A percentile compares a stretch with the other conserved stretches of the same genome.
phyloP scores from a whole-genome alignment of 1,139 yeast genomes.

The Starmera stellimalicola region DNA sequence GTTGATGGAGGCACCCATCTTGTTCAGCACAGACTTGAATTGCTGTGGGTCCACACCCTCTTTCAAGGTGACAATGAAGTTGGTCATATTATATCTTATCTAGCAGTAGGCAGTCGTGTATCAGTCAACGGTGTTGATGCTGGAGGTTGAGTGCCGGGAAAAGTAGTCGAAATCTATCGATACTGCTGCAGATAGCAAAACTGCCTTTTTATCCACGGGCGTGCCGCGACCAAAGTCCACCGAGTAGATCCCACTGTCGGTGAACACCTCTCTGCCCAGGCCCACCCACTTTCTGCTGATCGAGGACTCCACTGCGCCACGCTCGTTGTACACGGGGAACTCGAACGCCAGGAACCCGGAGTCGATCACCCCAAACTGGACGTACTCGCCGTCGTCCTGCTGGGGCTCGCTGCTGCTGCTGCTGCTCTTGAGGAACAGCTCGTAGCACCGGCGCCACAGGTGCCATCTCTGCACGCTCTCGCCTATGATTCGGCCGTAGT shows the following conservation, averaged over 20 bases:
- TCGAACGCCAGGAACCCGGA: slow-evolving; percentile 82
- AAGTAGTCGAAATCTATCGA: slow-evolving; percentile 94
- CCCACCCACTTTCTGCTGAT: slow-evolving; percentile 96
- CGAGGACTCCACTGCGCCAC: slow-evolving; percentile 54
- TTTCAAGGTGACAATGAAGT: background rate
- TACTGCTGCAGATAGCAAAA: slow-evolving; percentile 77
- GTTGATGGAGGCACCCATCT: slow-evolving; percentile 50
- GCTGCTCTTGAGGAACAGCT: slow-evolving; percentile 36
- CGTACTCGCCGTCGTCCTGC: slow-evolving; percentile 29
- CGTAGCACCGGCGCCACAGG: slow-evolving; percentile 81
- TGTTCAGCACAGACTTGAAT: slow-evolving; percentile 18
- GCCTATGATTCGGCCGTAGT: slow-evolving; percentile 49
- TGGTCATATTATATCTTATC: too few species aligned
- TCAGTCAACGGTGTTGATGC: too few species aligned
- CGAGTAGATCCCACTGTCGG: slow-evolving; percentile 86
- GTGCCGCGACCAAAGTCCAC: slow-evolving; percentile 2
- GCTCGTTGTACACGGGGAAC: slow-evolving; percentile 61
- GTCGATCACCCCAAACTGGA: slow-evolving; percentile 79
- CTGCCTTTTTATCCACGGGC: slow-evolving; percentile 53
- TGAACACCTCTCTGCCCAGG: slow-evolving; percentile 80
- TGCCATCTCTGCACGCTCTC: slow-evolving; percentile 93
- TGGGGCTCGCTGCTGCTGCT: background rate
- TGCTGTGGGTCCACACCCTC: slow-evolving; percentile 2
- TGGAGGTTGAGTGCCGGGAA: slow-evolving; percentile 81
- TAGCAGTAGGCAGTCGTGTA: too few species aligned